A percentile compares a stretch with the other conserved stretches of the same genome.
Evolutionary conservation across 2,329 filamentous ascomycete genomes (phyloP).

Genomic region (Pseudogymnoascus sp.): DNA sequence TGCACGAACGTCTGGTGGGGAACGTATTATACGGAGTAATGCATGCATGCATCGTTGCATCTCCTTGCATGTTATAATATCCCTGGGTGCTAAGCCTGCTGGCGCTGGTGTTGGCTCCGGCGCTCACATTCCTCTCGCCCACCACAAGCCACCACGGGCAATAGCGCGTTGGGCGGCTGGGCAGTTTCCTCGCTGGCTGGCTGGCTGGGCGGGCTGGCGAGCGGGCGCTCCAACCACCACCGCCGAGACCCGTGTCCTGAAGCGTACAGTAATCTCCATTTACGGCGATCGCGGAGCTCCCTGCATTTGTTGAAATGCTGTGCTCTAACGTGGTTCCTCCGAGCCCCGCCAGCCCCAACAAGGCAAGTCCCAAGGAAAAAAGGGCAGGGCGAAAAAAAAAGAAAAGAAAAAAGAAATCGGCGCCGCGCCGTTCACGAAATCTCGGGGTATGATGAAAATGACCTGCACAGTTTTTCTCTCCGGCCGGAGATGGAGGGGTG

Average conservation of each 20-base stretch:
- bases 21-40: neutral
- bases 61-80: conserved; percentile 7
- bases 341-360: neutral
- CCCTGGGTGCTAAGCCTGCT: conserved; percentile 1
- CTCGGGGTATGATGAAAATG: conserved; percentile 2
- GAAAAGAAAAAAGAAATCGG: neutral
- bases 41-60: conserved; percentile 5
- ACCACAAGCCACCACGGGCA: neutral
- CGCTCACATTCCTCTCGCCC: conserved; percentile 1
- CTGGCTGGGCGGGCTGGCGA: neutral
- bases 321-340: neutral
- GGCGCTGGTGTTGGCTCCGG: conserved; percentile 7
- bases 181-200: neutral
- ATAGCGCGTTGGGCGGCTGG: neutral
- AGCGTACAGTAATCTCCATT: conserved; percentile 5
- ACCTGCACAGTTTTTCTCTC: neutral
- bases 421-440: neutral
- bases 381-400: neutral
- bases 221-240: neutral
- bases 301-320: neutral
- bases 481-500: neutral
- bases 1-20: conserved; percentile 1
- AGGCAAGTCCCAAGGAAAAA: neutral
- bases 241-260: conserved; percentile 5
- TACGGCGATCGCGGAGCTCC: neutral